Evolutionary conservation across 2,329 filamentous ascomycete species (phyloP), one percentile per base, ranked within the genome.

Genomic region (Acrodontium crateriforme): DNA sequence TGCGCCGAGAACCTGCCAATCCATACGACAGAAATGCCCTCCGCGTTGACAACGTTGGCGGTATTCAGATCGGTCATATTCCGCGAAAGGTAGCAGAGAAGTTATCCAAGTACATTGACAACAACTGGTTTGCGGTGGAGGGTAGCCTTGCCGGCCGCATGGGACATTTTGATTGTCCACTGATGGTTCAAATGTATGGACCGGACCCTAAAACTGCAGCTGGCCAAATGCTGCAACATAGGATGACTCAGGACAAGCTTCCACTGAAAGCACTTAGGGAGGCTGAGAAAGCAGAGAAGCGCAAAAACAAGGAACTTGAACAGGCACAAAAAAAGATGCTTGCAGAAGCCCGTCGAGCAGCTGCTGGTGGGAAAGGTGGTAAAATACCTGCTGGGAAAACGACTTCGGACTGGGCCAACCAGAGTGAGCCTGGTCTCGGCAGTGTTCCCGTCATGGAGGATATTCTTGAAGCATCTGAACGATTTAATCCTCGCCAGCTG

Each of bases 51-150:
- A 91, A 89, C 50, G 79, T 85, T 9, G 67, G 78, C 45, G 68
- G 71, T 10, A 50, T 54, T 6, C 82, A 91, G 44, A 80, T 92
- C 41, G 83, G 83, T 1, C 82, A 92, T 52, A 61, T 92, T 21
- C 77, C 79, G 5, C 63, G 71, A 9, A 61, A 55, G 1, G 46
- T 82, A 13, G 81, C 74, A 1, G 57, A 62, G n/a, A 87, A 79
- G 51, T 56, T 93, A 29, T 73, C 80, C 0, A 69, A 66, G 2
- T 83, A 81, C 46, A 63, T 91, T 47, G 74, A 77, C 52, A 44
- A 60, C 44, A 9, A 17, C 28, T 65, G 65, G 11, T 57, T 89
- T 6, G 47, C 69, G 2, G 49, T 85, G 5, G 83, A 92, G 49
- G 80, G 71, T 1, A 57, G 68, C 10, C 63, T 92, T 24, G 71